Percentiles rank a stretch among this genome's conserved stretches.
Conservation (phyloP, 176 grass and related monocot species). For the sorghum (Sorghum bicolor) region DNA sequence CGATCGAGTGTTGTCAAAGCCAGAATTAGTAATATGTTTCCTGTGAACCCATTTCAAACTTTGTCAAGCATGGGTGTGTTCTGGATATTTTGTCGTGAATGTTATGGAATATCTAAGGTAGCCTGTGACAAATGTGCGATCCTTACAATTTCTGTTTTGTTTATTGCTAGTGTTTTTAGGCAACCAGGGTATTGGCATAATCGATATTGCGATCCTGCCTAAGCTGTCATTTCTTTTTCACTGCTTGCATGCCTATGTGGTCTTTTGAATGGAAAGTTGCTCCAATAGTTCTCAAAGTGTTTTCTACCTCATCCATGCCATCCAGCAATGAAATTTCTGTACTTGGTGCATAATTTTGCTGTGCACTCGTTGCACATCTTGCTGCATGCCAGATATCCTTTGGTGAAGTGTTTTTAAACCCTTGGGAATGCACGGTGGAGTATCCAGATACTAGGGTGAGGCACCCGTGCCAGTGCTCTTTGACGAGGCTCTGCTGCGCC, state of each 20-base stretch:
- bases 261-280: background rate
- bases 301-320: background rate
- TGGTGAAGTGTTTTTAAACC: too few relatives aligned
- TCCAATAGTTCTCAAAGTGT: background rate
- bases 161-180: background rate
- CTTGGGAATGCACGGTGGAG: too few relatives aligned
- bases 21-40: conserved; percentile 36
- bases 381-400: too few relatives aligned
- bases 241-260: background rate
- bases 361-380: background rate
- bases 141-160: background rate
- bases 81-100: conserved; percentile 22
- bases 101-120: conserved; percentile 14
- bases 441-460: too few relatives aligned
- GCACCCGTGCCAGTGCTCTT: too few relatives aligned
- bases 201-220: background rate
- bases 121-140: background rate
- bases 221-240: too few relatives aligned
- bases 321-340: background rate
- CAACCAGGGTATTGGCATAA: background rate
- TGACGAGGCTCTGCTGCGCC: too few relatives aligned
- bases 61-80: conserved; percentile 20
- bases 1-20: conserved; percentile 24
- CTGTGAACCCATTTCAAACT: conserved; percentile 29
- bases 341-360: background rate